phyloP scores from a whole-genome alignment of 495 filamentous ascomycete genomes.

The Xylaria flabelliformis region DNA sequence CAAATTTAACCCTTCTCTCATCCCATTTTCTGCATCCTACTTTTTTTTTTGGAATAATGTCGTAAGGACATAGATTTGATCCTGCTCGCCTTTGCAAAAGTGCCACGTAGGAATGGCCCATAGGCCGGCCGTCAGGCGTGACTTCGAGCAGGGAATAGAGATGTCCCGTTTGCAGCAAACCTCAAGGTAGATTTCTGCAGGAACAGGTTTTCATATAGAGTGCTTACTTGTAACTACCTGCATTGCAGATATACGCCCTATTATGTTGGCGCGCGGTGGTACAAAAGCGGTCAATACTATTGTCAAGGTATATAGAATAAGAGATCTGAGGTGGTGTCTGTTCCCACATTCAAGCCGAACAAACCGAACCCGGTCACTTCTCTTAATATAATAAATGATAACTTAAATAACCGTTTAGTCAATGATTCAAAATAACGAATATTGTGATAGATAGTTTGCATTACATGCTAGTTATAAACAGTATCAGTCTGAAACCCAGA shows the following conservation, averaged over 20 bases:
- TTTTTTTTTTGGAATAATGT: background rate
- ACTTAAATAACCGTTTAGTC: background rate
- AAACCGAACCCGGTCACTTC: background rate
- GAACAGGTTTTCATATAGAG: background rate
- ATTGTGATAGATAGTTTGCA: background rate
- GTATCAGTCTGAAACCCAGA: background rate
- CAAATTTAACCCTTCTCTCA: background rate
- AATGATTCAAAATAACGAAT: background rate
- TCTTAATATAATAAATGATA: background rate
- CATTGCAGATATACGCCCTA: background rate
- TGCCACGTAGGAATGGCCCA: slow-evolving; percentile 5
- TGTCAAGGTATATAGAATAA: background rate
- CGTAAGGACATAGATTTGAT: background rate
- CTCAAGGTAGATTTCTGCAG: background rate
- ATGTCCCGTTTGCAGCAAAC: background rate
- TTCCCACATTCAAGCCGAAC: background rate
- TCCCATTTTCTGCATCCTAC: too few relatives aligned
- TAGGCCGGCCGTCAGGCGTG: background rate
- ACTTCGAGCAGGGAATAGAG: background rate
- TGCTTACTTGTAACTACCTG: background rate
- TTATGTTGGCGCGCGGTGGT: background rate
- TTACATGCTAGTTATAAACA: background rate
- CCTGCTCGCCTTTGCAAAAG: background rate
- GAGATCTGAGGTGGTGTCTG: background rate
- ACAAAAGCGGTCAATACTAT: background rate